A percentile compares a stretch with the other conserved stretches of the same genome.
These are phyloP conservation scores for Botrytis hyacinthi DNA, from an alignment of 2,329 filamentous ascomycete species.

Conservation along the genomic window DNA sequence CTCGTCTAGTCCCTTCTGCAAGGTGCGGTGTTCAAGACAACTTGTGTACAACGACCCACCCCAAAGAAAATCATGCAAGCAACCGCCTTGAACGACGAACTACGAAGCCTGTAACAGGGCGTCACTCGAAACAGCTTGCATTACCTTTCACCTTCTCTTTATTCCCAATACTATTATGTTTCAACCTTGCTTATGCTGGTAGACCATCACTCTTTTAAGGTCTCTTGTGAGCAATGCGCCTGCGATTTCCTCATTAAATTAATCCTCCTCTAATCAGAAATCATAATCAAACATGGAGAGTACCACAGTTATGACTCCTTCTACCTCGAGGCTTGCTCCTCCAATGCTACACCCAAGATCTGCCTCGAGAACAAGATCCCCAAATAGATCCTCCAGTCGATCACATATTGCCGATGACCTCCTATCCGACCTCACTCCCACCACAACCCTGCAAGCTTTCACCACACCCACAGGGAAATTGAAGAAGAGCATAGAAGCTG, in stretches of 20 bases:
- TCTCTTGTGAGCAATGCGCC: conserved; percentile 28
- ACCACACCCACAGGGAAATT: conserved; percentile 52
- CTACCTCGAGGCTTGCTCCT: conserved; percentile 29
- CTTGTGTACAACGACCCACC: conserved; percentile 19
- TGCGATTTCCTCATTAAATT: conserved; percentile 14
- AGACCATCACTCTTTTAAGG: conserved; percentile 21
- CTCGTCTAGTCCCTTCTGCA: background rate
- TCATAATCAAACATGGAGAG: conserved; percentile 30
- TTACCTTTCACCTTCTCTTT: conserved; percentile 16
- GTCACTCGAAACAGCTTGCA: conserved; percentile 20
- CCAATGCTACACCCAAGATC: conserved; percentile 26
- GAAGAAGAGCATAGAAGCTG: conserved; percentile 58
- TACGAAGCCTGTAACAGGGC: conserved; percentile 17
- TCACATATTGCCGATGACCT: conserved; percentile 51
- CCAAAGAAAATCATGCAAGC: conserved; percentile 18
- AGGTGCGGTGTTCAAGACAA: conserved; percentile 19
- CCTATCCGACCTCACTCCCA: conserved; percentile 59
- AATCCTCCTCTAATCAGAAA: background rate
- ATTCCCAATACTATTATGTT: background rate
- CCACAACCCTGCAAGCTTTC: conserved; percentile 60
- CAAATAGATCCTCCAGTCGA: conserved; percentile 29
- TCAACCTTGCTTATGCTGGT: background rate
- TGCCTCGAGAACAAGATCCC: conserved; percentile 28
- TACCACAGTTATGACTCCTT: conserved; percentile 27
- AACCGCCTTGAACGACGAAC: conserved; percentile 18